Evolutionary conservation across 1,284 basidiomycete genomes (phyloP), one percentile per base, ranked within the genome.

Genomic region (Phellopilus nigrolimitatus): DNA sequence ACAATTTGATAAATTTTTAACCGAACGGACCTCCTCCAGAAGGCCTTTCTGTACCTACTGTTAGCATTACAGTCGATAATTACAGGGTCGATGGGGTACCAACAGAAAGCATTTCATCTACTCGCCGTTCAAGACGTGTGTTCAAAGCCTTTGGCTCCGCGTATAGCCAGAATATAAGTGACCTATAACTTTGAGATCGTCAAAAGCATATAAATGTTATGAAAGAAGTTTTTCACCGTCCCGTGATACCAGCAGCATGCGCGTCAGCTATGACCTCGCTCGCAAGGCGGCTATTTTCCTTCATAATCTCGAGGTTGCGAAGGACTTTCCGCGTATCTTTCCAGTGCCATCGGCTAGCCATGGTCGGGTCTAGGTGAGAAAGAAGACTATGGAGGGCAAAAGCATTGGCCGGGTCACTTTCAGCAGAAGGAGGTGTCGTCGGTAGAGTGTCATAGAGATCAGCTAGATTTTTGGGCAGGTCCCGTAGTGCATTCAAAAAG

Each of bases 291-390:
- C 85, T 82, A 1, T 78, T 80, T 55, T 91, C 84, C 67, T 82
- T 84, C 56, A 94, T 84, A 27, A 98, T 83, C 40, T 81, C 76
- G 1, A 99, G 67, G 55, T 80, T 89, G 22, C 95, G 78, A 19
- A 90, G 67, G 1, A 97, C 87, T 65, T 98, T 99, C 15, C 97
- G 76, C 0, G 89, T 84, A 62, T 99, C 97, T 55, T 77, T 79
- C 91, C 93, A 97, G 66, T 99, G 97, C 95, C 97, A 99, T 56
- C 94, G 74, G 12, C 71, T 72, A 0, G 91, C 91, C 53, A 94
- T 84, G 0, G 65, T 61, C 0, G 84, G 84, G 62, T 99, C 97
- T 4, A 99, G 71, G 0, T 70, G 66, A 2, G 74, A 65, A 2
- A 99, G 70, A 2, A 97, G 71, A 6, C 68, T 70, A 67, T 95